Evolutionary conservation across 2,329 filamentous ascomycete species (phyloP), one percentile per base, ranked within the genome.

Genomic region (Xylaria sp.): DNA sequence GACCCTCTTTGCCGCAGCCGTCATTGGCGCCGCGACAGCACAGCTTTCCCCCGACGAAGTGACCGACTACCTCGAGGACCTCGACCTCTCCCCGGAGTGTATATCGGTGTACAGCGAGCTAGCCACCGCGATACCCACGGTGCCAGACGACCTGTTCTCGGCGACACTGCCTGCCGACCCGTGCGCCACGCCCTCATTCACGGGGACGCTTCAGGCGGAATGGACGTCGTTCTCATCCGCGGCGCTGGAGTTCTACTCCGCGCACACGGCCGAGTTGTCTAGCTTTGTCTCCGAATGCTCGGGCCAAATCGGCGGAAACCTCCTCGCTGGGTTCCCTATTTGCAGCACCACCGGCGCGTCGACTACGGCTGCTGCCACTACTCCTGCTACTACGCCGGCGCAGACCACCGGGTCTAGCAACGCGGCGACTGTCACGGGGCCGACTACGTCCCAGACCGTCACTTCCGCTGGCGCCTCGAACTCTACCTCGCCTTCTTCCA

Each of bases 111-210:
- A 74, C 11, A 55, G 5, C 27, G 39, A 38, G 0, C 17, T 74
- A n/a, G 72, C 71, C 65, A 15, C 22, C 4, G 51, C 61, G 25
- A 56, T 67, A 49, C 73, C 73, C 11, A 72, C 66, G 29, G 71
- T 71, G 5, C 68, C 74, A 2, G 39, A 69, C 15, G 69, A 68
- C 11, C 59, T 76, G 13, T 6, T 65, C 27, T 13, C 44, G 13
- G 38, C 10, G 22, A 58, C 62, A 3, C 39, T 63, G 53, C 56
- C 65, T 10, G 31, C 64, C 15, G 69, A 75, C 62, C 72, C 74
- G 15, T 76, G 74, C 63, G 69, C 54, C 33, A 65, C 70, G 0
- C 71, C 72, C 1, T 49, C 54, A 3, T 67, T 75, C 61, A 73
- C 70, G 31, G 73, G 73, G 64, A 54, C 63, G 42, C 65, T 67